Evolutionary conservation across 2,329 filamentous ascomycete genomes (phyloP), one percentile per base, ranked within the genome.

Genomic region (Metarhizium humberi): DNA sequence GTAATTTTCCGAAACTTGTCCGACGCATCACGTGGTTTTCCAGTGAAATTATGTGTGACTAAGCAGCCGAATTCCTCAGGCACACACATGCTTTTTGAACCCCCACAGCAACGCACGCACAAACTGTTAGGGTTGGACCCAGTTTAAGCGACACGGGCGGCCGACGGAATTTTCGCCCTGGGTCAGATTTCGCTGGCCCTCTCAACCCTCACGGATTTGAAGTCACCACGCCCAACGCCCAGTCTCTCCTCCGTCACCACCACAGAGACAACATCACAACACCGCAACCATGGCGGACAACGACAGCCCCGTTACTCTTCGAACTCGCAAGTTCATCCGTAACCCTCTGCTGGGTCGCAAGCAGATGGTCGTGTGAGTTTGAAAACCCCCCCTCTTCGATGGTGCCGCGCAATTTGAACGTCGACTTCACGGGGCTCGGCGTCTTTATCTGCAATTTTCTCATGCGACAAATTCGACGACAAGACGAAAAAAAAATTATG

Each of bases 281-380:
- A 76, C 72, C 78, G 79, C 79, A 81, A 95, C 78, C 77, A 96
- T 96, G 92, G 88, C 92, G 79, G 88, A 92, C 79, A 78, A 78
- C 73, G 86, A 90, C 75, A 77, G 78, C 69, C 79, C 86, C 73
- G 86, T 91, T 75, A 91, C 87, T 71, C 80, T 92, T 80, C 86
- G 94, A 82, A 99, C 94, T 79, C 92, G 94, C 89, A 97, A 97
- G 85, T 99, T 99, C 89, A 95, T 97, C 81, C 90, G 92, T 83
- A 99, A 99, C 87, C 90, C 94, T 77, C 90, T 99, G 74, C 87
- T 99, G 75, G 90, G 88, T 76, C 89, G 92, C 78, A 96, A 95
- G 86, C 92, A 97, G 87, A 96, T 97, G 90, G 92, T 96, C 80
- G 89, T 96, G 92, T 96, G 90, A 85, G 88, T 87, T 67, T 52